Conservation (phyloP, 129 eudicot genomes). For the Escallonia rubra region DNA sequence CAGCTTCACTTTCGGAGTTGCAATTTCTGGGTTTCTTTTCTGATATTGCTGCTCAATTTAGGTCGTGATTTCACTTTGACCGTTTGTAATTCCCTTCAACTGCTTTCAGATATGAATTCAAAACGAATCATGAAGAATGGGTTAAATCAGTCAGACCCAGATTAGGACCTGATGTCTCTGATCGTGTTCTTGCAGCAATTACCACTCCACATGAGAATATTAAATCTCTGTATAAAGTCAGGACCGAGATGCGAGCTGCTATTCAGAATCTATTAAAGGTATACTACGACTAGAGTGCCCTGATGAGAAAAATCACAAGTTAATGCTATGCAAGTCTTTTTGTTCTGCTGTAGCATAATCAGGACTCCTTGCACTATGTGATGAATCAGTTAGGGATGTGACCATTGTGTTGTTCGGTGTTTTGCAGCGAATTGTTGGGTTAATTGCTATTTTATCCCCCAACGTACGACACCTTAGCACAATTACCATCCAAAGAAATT, state of each 20-base stretch:
- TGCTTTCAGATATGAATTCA: slow-evolving; percentile 70
- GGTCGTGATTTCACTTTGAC: slow-evolving; percentile 8
- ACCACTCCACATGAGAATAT: slow-evolving; percentile 49
- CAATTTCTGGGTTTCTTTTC: neutral
- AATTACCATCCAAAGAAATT: no score
- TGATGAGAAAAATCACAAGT: no score
- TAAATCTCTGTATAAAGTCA: slow-evolving; percentile 67
- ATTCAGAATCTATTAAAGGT: slow-evolving; percentile 78
- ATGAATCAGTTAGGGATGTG: neutral
- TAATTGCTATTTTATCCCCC: no score
- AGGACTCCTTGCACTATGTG: slow-evolving; percentile 2
- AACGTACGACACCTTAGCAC: no score
- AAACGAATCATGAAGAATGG: slow-evolving; percentile 89
- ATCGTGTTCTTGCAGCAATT: slow-evolving; percentile 55
- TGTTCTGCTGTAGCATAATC: slow-evolving; percentile 1
- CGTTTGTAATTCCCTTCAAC: slow-evolving; percentile 2
- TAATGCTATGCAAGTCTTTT: neutral
- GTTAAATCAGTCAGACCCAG: slow-evolving; percentile 62
- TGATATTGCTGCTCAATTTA: neutral
- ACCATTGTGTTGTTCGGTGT: no score
- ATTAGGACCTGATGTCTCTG: slow-evolving; percentile 55
- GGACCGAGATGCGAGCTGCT: slow-evolving; percentile 78
- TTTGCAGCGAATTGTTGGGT: no score
- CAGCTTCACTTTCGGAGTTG: neutral
- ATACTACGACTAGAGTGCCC: slow-evolving; percentile 5